Evolutionary conservation across 352 stramenopile species (phyloP), one percentile per base, ranked within the genome.

Genomic region (Pythium aphanidermatum): DNA sequence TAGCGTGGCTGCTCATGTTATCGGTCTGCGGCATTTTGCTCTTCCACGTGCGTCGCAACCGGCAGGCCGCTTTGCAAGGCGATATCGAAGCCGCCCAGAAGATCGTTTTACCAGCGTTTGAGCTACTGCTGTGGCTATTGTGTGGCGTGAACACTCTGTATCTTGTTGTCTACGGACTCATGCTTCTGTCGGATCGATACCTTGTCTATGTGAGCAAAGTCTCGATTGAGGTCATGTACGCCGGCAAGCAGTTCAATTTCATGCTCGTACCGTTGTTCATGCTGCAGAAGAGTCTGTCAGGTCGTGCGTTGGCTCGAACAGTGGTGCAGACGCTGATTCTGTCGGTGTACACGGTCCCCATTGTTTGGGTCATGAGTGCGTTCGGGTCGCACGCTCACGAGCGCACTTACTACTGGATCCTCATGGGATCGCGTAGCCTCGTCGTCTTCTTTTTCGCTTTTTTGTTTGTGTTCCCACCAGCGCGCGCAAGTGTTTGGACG

Each of bases 61-160:
- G 71, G 9, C 55, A 49, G 9, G 62, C 66, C 3, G 73, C 67
- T 4, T 62, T 79, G 23, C 44, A 65, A 12, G 76, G 76, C 2
- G 65, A 81, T 47, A 45, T 54, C 4, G 51, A 46, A 26, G 76
- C 76, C 1, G 71, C 72, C 5, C 55, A 66, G n/a, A 74, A 74
- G 54, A 66, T 87, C 31, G 57, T 90, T 13, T 35, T 90, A 11
- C 77, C 77, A 4, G 65, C 75, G 2, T 90, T 87, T 36, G 70
- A 87, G 44, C 74, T 74, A 14, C 36, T 86, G 21, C 46, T 90
- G 2, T 85, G 74, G 73, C 40, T 84, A 1, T 48, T 88, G 14
- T 58, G 49, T 14, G 28, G 23, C 6, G 48, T 53, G 3, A 65
- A 66, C 1, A 60, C 58, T 5, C 19, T 53, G 0, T 85, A 78